A percentile compares a stretch with the other conserved stretches of the same genome.
Evolutionary conservation across 2,329 filamentous ascomycete genomes (phyloP).

Genomic region (Drechslera avenae): DNA sequence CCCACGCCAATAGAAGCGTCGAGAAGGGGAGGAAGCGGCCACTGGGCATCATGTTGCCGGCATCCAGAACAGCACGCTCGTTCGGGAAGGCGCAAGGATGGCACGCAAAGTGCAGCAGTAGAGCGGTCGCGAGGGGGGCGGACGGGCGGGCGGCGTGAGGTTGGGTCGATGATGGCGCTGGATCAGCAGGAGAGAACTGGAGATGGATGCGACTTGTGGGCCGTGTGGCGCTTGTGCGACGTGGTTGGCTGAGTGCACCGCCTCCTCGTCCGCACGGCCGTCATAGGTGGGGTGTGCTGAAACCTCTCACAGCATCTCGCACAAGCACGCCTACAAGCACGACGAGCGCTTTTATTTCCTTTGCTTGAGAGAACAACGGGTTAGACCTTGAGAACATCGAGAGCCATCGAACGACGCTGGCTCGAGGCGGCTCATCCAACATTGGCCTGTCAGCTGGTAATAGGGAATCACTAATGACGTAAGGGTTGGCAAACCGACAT

Average conservation of each 20-base stretch:
- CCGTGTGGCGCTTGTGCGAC: neutral
- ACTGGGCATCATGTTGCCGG: conserved; percentile 15
- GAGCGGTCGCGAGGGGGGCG: no score
- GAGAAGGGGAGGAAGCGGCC: conserved; percentile 6
- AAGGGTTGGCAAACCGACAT: no score
- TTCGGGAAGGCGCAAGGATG: neutral
- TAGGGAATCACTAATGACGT: no score
- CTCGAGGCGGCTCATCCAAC: no score
- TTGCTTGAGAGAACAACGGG: no score
- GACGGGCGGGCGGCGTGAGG: neutral
- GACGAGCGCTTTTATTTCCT: no score
- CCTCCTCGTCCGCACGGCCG: neutral
- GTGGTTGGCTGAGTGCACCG: neutral
- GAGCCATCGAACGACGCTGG: no score
- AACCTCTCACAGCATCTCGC: no score
- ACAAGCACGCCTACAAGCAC: no score
- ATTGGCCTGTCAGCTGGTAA: no score
- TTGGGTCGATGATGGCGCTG: neutral
- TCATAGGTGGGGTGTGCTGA: neutral
- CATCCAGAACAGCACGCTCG: conserved; percentile 4
- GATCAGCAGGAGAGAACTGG: conserved; percentile 8
- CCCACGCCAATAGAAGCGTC: conserved; percentile 9
- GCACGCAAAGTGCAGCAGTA: no score
- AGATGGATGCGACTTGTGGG: neutral
- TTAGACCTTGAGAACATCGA: no score